Conservation (phyloP, 805 yeast genomes). For the Yarrowia deformans region DNA sequence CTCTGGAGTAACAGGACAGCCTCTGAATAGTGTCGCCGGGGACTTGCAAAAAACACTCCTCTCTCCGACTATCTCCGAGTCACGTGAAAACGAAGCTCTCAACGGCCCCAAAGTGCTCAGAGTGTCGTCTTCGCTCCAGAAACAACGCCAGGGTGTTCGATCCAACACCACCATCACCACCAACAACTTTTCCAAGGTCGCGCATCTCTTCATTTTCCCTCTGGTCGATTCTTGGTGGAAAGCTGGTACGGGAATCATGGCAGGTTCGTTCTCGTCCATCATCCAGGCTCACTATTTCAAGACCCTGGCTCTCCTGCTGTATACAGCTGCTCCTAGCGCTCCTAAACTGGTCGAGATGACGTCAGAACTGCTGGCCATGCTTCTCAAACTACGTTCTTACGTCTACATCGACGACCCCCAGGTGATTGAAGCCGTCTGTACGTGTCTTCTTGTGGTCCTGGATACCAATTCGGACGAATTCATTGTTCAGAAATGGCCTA, state of each 20-base stretch:
- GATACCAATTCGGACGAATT: constrained; percentile 48
- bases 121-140: constrained; percentile 46
- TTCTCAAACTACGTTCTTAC: constrained; percentile 41
- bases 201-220: constrained; percentile 62
- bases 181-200: constrained; percentile 55
- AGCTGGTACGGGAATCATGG: constrained; percentile 54
- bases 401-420: constrained; percentile 41
- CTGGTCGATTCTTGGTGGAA: constrained; percentile 58
- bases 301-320: constrained; percentile 64
- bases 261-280: constrained; percentile 63
- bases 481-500: constrained; percentile 45
- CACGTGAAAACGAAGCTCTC: constrained; percentile 43
- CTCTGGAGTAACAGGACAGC: not conserved
- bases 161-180: constrained; percentile 45
- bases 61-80: constrained; percentile 43
- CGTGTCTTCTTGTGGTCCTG: constrained; percentile 48
- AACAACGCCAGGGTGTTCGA: constrained; percentile 40
- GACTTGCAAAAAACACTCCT: constrained; percentile 46
- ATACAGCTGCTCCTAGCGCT: constrained; percentile 64
- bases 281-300: constrained; percentile 65
- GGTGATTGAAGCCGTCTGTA: constrained; percentile 49
- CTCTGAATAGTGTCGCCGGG: constrained; percentile 40
- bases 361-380: constrained; percentile 55
- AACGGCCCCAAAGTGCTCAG: constrained; percentile 48
- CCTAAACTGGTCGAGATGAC: constrained; percentile 63